Evolutionary conservation across 129 eudicot genomes (phyloP).

Genomic region (Saussurea involucrata): DNA sequence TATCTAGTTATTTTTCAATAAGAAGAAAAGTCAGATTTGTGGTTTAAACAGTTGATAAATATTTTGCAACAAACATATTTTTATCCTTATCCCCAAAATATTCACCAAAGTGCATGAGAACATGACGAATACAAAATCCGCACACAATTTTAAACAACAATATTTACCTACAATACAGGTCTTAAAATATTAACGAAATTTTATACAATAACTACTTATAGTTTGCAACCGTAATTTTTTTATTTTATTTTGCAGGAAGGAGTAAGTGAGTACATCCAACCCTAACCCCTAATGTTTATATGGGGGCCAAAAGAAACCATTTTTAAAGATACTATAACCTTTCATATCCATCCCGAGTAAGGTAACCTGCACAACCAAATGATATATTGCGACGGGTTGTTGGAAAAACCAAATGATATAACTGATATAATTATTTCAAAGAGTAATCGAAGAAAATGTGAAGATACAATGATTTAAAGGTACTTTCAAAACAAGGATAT

Average conservation of each 20-base stretch:
- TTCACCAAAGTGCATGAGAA: no score
- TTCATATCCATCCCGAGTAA: conserved; percentile 8
- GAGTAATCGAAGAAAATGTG: neutral
- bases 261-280: conserved; percentile 2
- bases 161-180: neutral
- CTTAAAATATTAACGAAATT: neutral
- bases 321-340: neutral
- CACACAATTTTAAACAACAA: neutral
- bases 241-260: neutral
- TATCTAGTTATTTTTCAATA: neutral
- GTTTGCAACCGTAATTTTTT: neutral
- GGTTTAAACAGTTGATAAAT: neutral
- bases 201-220: neutral
- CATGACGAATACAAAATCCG: neutral
- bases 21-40: neutral
- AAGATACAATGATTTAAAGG: neutral
- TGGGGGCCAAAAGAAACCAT: neutral
- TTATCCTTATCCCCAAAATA: neutral
- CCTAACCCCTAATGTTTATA: conserved; percentile 9
- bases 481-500: neutral
- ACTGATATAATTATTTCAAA: neutral
- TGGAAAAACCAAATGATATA: no score
- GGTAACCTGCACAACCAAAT: conserved; percentile 21
- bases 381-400: no score
- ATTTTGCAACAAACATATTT: neutral